A percentile compares a stretch with the other conserved stretches of the same genome.
Evolutionary conservation across 2,329 filamentous ascomycete genomes (phyloP).

Genomic region (Ophiostoma quercus): DNA sequence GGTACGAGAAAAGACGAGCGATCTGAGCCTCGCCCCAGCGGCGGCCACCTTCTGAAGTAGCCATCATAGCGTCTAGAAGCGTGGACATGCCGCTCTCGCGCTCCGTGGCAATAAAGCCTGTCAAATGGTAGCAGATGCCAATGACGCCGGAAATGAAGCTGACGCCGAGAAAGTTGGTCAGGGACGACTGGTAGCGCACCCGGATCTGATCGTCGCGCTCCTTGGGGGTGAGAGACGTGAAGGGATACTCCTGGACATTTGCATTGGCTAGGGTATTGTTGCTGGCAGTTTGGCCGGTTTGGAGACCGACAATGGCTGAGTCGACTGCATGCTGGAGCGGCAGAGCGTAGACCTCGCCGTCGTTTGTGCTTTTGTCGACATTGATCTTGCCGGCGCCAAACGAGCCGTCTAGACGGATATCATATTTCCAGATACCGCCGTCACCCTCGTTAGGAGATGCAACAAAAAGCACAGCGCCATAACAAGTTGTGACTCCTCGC

Average conservation of each 20-base stretch:
- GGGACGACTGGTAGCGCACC: slow-evolving; percentile 62
- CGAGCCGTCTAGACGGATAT: slow-evolving; percentile 67
- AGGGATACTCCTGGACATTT: slow-evolving; percentile 60
- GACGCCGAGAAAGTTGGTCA: slow-evolving; percentile 72
- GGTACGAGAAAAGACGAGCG: slow-evolving; percentile 71
- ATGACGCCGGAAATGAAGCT: slow-evolving; percentile 75
- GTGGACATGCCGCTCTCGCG: slow-evolving; percentile 83
- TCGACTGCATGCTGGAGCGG: slow-evolving; percentile 79
- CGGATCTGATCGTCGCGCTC: slow-evolving; percentile 63
- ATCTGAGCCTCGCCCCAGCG: slow-evolving; percentile 68
- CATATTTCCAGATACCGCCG: slow-evolving; percentile 76
- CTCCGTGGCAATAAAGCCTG: slow-evolving; percentile 79
- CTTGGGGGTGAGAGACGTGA: slow-evolving; percentile 63
- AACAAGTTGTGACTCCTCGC: slow-evolving; percentile 64
- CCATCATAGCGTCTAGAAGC: slow-evolving; percentile 87
- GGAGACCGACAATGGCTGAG: slow-evolving; percentile 56
- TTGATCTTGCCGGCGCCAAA: slow-evolving; percentile 62
- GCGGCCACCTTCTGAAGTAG: slow-evolving; percentile 49
- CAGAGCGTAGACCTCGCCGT: slow-evolving; percentile 66
- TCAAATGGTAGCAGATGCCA: slow-evolving; percentile 79
- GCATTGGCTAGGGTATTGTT: slow-evolving; percentile 28
- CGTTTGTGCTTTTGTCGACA: slow-evolving; percentile 61
- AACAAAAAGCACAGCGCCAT: slow-evolving; percentile 65
- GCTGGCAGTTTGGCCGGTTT: slow-evolving; percentile 34
- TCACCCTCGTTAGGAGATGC: slow-evolving; percentile 68